A percentile compares a stretch with the other conserved stretches of the same genome.
phyloP scores from a whole-genome alignment of 2,329 filamentous ascomycete species.

The Cytospora piceae region DNA sequence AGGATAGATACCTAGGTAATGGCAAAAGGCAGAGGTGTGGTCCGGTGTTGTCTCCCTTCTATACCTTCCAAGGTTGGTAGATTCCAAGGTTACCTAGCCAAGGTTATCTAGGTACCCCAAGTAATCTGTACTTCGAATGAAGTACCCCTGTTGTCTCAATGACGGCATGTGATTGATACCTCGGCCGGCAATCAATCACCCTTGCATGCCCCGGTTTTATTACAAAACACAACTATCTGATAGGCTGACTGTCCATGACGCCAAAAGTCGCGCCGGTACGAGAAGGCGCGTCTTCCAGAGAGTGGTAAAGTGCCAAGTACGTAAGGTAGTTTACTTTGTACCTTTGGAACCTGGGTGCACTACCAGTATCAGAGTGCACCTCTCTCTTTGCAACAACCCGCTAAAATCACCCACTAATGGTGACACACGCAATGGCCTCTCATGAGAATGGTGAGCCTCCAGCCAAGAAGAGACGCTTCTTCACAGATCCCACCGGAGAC shows the following conservation, averaged over 20 bases:
- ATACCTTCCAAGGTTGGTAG: too few relatives aligned
- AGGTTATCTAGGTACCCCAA: too few relatives aligned
- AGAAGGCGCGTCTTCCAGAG: conserved; percentile 43
- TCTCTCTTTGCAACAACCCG: not conserved
- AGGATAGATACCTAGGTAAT: not conserved
- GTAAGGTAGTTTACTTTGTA: not conserved
- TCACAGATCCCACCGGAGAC: conserved; percentile 34
- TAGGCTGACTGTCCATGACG: conserved; percentile 37
- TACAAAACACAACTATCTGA: conserved; percentile 46
- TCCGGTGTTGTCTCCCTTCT: too few relatives aligned
- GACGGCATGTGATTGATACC: conserved; percentile 26
- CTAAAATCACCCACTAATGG: conserved; percentile 26
- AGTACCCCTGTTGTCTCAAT: conserved; percentile 2
- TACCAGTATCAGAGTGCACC: not conserved
- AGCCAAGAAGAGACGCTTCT: conserved; percentile 31
- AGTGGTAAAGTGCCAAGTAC: not conserved
- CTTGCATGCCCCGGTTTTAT: conserved; percentile 7
- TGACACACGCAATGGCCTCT: conserved; percentile 33
- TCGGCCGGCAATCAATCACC: conserved; percentile 4
- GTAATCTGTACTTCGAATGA: not conserved
- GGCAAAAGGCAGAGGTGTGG: too few relatives aligned
- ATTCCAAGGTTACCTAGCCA: too few relatives aligned
- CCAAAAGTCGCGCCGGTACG: conserved; percentile 39
- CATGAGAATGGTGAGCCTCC: conserved; percentile 21
- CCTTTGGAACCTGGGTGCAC: not conserved